Conservation (phyloP, 1,284 basidiomycete genomes). For the Cryptococcus sp. region DNA sequence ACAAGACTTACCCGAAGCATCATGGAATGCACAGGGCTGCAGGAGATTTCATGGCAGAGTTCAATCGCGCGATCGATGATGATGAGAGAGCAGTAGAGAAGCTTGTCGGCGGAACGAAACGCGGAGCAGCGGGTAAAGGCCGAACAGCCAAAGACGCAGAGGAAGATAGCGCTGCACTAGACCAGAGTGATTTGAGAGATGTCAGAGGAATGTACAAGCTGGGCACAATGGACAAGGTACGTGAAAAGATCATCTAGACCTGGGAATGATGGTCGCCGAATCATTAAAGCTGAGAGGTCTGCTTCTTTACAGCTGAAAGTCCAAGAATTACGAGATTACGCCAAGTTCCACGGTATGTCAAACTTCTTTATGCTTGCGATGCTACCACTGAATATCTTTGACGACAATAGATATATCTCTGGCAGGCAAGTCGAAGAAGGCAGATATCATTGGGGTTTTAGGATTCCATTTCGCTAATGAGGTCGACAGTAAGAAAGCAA, state of each 20-base stretch:
- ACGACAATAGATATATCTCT: conserved; percentile 33
- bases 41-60: conserved; percentile 70
- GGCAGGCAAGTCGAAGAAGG: conserved; percentile 39
- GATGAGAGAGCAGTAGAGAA: conserved; percentile 62
- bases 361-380: background rate
- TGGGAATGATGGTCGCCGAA: background rate
- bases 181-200: conserved; percentile 66
- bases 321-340: conserved; percentile 67
- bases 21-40: conserved; percentile 80
- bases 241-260: conserved; percentile 24
- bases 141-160: too few species aligned
- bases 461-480: conserved; percentile 26
- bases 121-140: conserved; percentile 18
- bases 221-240: conserved; percentile 66
- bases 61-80: conserved; percentile 67
- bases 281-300: conserved; percentile 18
- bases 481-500: conserved; percentile 26
- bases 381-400: background rate
- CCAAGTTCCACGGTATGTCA: conserved; percentile 39
- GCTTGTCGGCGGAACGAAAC: conserved; percentile 26
- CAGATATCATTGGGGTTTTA: conserved; percentile 40
- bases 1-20: conserved; percentile 76
- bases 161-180: conserved; percentile 43
- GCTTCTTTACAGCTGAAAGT: conserved; percentile 67
- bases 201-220: conserved; percentile 64